Percentiles rank a stretch among this genome's conserved stretches.
Evolutionary conservation across 2,329 filamentous ascomycete genomes (phyloP).

Genomic region (Cladosporium colombiae): DNA sequence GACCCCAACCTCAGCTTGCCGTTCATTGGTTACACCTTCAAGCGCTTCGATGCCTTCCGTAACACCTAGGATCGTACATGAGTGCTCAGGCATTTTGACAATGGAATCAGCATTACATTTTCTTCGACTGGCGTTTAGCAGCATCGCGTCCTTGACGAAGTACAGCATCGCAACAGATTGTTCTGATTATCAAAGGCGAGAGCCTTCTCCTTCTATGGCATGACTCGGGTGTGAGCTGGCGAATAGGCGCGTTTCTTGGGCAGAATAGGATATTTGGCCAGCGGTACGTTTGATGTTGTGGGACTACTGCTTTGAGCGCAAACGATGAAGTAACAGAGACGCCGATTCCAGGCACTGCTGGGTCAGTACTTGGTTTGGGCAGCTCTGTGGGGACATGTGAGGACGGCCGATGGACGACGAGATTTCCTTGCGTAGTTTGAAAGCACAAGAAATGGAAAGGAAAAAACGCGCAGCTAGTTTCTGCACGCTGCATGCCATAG

Average conservation of each 20-base stretch:
- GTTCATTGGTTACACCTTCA: slow-evolving; percentile 96
- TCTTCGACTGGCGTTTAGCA: slow-evolving; percentile 2
- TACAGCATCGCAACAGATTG: not conserved
- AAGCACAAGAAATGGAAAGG: slow-evolving; percentile 5
- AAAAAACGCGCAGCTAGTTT: slow-evolving; percentile 12
- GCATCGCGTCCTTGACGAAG: not conserved
- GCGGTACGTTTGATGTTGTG: not conserved
- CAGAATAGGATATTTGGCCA: slow-evolving; percentile 8
- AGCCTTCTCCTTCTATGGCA: not conserved
- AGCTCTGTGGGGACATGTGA: not conserved
- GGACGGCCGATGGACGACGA: not conserved
- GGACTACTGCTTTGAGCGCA: not conserved
- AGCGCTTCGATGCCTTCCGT: slow-evolving; percentile 78
- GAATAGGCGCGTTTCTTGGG: not conserved
- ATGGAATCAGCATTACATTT: not conserved
- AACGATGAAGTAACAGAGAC: not conserved
- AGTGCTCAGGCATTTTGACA: not conserved
- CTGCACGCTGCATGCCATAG: slow-evolving; percentile 6
- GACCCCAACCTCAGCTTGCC: slow-evolving; percentile 93
- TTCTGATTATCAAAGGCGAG: not conserved
- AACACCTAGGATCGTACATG: slow-evolving; percentile 30
- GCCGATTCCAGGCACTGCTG: not conserved
- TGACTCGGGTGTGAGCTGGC: not conserved
- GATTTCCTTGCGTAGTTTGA: not conserved
- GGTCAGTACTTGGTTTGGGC: not conserved